Evolutionary conservation across 768 basidiomycete genomes (phyloP).

Genomic region (Tylopilus rubrobrunneus): DNA sequence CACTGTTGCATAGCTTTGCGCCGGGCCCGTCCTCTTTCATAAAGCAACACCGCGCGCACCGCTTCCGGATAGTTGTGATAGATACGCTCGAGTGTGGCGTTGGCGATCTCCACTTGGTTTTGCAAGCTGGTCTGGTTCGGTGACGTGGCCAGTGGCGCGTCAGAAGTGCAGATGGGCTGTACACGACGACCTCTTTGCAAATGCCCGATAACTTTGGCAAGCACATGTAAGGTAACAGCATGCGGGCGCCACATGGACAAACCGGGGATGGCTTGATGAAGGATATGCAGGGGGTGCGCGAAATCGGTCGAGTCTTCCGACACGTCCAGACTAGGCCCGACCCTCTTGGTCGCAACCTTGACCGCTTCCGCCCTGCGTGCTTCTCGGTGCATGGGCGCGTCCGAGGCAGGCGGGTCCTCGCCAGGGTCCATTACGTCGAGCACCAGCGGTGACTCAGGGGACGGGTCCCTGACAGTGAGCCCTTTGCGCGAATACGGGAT

Average conservation of each 20-base stretch:
- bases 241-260: conserved; percentile 72
- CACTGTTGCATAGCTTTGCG: conserved; percentile 12
- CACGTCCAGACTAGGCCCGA: conserved; percentile 9
- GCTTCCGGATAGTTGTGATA: conserved; percentile 49
- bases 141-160: conserved; percentile 20
- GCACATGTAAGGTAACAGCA: conserved; percentile 40
- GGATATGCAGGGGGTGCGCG: conserved; percentile 53
- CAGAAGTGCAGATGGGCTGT: conserved; percentile 33
- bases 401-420: conserved; percentile 23
- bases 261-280: conserved; percentile 59
- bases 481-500: conserved; percentile 48
- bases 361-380: conserved; percentile 24
- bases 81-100: conserved; percentile 42
- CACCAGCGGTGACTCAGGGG: conserved; percentile 39
- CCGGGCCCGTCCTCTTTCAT: conserved; percentile 32
- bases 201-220: conserved; percentile 44
- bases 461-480: conserved; percentile 22
- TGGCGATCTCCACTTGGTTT: conserved; percentile 32
- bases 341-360: conserved; percentile 14
- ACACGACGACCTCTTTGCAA: conserved; percentile 50
- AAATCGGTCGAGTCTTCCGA: conserved; percentile 39
- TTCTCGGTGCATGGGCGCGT: conserved; percentile 29
- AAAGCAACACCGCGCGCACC: conserved; percentile 29
- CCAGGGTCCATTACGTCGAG: conserved; percentile 31
- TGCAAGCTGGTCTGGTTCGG: conserved; percentile 21